These are phyloP conservation scores for Chamaecyparis obtusa DNA, from an alignment of 75 land plant species.

Conservation along the genomic window DNA sequence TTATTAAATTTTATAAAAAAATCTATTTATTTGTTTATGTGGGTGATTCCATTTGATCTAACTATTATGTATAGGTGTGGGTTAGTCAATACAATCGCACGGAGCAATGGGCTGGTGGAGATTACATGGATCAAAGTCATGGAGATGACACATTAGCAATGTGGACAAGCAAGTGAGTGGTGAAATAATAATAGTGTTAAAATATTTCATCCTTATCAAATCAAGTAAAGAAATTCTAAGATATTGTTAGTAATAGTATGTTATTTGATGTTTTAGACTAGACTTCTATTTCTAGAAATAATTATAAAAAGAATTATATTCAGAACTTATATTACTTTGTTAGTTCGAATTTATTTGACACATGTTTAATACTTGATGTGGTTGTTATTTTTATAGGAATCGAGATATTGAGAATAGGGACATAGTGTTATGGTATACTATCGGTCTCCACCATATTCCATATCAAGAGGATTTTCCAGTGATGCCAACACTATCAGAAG, in stretches of 20 bases:
- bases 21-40: too few species aligned
- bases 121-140: constrained; percentile 45
- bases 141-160: constrained; percentile 65
- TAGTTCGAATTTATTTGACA: neutral
- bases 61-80: constrained; percentile 35
- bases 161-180: constrained; percentile 42
- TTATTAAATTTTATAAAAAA: too few species aligned
- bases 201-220: neutral
- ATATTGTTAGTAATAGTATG: too few species aligned
- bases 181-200: neutral
- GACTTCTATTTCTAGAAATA: too few species aligned
- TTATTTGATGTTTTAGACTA: too few species aligned
- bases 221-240: too few species aligned
- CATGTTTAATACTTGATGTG: neutral
- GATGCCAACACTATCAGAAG: constrained; percentile 41
- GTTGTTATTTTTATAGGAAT: constrained; percentile 30
- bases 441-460: constrained; percentile 74
- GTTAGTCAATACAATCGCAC: constrained; percentile 39
- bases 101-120: constrained; percentile 70
- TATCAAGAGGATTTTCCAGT: constrained; percentile 67
- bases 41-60: too few species aligned
- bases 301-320: too few species aligned
- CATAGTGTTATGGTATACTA: constrained; percentile 61
- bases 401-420: constrained; percentile 54
- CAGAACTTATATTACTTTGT: neutral